Evolutionary conservation across 495 filamentous ascomycete genomes (phyloP), one percentile per base, ranked within the genome.

Genomic region (Tuber microsphaerosporum): DNA sequence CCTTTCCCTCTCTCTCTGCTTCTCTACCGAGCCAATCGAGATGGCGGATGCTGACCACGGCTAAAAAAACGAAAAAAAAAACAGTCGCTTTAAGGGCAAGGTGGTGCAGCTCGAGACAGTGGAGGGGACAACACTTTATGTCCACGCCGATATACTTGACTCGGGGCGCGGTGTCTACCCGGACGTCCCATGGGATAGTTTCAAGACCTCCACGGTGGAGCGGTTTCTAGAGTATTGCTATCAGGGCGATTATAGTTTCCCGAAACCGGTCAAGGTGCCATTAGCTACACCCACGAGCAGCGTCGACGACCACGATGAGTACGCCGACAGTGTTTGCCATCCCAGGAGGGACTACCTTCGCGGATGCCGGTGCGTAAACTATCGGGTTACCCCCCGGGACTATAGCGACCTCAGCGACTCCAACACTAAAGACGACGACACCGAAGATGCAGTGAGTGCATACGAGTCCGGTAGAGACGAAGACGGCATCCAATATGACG

Each of bases 151-250:
- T 65, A 31, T 65, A 16, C 56, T 65, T 34, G 56, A 65, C 26
- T 31, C 26, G 56, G 56, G 26, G 8, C 4, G 3, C 14, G 12
- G 56, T 17, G 0, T 31, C 12, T 31, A 14, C 16, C 0, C 56
- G 26, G 56, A 65, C 26, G 12, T 14, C 26, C 56, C 56, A 14
- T 65, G 56, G 56, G 12, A 34, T 2, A 34, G 26, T 34, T 65
- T 65, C 56, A 65, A 17, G 26, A 19, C 56, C 6, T 34, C 56
- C 17, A 92, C 93, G 56, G 90, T 93, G 73, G 89, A 92, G 51
- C 93, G 90, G 84, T 93, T 95, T 80, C 88, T 97, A 78, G 91
- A 97, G 85, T 97, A 90, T 84, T 89, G 94, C 69, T 97, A 97
- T 84, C 96, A 92, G 4, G 89, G 88, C 83, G 92, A 97, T 83